Evolutionary conservation across 768 basidiomycete genomes (phyloP).

Genomic region (Candolleomyces eurysporus): DNA sequence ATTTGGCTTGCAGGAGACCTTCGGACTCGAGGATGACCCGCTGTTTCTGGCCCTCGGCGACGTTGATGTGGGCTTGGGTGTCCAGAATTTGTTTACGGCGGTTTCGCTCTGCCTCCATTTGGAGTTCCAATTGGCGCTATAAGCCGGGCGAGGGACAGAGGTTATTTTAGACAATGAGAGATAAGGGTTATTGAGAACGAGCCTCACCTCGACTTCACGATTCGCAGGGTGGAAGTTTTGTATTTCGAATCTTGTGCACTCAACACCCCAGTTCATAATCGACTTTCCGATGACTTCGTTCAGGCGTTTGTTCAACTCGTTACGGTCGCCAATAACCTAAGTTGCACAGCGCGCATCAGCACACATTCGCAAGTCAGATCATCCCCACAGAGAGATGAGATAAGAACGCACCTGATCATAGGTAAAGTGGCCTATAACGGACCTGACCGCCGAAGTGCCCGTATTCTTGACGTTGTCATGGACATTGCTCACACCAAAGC

Average conservation of each 20-base stretch:
- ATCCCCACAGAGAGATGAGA: background rate
- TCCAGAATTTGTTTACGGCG: slow-evolving; percentile 55
- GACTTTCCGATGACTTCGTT: slow-evolving; percentile 49
- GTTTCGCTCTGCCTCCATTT: slow-evolving; percentile 60
- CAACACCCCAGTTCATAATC: slow-evolving; percentile 57
- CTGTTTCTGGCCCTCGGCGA: slow-evolving; percentile 59
- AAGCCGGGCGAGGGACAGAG: background rate
- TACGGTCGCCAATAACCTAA: slow-evolving; percentile 54
- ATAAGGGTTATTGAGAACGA: background rate
- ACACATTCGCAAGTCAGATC: background rate
- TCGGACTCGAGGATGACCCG: slow-evolving; percentile 55
- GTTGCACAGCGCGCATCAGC: background rate
- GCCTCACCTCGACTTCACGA: slow-evolving; percentile 52
- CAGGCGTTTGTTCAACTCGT: slow-evolving; percentile 47
- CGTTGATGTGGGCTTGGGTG: slow-evolving; percentile 56
- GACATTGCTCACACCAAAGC: slow-evolving; percentile 50
- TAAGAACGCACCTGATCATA: slow-evolving; percentile 39
- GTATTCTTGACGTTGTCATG: slow-evolving; percentile 48
- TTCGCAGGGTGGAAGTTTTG: slow-evolving; percentile 60
- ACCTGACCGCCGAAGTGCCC: slow-evolving; percentile 54
- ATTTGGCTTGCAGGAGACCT: slow-evolving; percentile 49
- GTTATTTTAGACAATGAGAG: background rate
- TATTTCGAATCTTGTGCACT: slow-evolving; percentile 58
- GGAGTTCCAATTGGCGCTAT: slow-evolving; percentile 57
- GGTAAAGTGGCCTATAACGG: slow-evolving; percentile 49